Conservation (phyloP, 2,329 filamentous ascomycete species). For the Fusarium gaditjirri region DNA sequence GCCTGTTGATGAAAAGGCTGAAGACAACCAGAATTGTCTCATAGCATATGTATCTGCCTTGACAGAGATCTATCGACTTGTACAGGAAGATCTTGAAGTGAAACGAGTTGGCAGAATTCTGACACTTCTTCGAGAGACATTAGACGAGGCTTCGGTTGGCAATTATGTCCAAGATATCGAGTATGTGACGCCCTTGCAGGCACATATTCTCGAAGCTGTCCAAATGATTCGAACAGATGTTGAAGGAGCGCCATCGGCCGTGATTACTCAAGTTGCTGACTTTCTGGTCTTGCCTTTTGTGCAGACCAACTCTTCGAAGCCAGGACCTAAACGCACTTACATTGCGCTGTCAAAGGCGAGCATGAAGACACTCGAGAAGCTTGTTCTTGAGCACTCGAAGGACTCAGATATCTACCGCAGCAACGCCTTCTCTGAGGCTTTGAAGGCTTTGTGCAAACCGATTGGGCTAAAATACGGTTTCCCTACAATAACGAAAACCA, state of each 20-base stretch:
- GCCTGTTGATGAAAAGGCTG: conserved; percentile 49
- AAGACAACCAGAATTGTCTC: conserved; percentile 83
- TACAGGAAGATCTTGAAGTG: conserved; percentile 70
- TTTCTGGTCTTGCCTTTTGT: conserved; percentile 77
- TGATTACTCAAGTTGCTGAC: conserved; percentile 76
- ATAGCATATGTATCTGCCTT: conserved; percentile 84
- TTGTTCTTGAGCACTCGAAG: conserved; percentile 68
- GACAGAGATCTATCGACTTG: conserved; percentile 80
- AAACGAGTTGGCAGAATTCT: conserved; percentile 75
- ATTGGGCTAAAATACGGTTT: conserved; percentile 86
- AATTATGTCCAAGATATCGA: conserved; percentile 79
- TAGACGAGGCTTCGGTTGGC: conserved; percentile 75
- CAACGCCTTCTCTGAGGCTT: conserved; percentile 71
- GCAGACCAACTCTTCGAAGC: conserved; percentile 48
- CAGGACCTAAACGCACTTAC: conserved; percentile 75
- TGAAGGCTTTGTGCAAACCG: conserved; percentile 75
- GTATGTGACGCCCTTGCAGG: conserved; percentile 77
- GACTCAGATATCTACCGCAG: conserved; percentile 76
- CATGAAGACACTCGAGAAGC: conserved; percentile 74
- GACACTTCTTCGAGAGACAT: conserved; percentile 74
- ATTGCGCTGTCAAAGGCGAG: conserved; percentile 88
- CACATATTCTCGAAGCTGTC: conserved; percentile 73
- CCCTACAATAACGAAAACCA: conserved; percentile 74
- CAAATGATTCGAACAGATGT: conserved; percentile 75
- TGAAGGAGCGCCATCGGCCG: conserved; percentile 70